Conservation (phyloP, 441 rosid genomes). For the Gossypium schwendimanii region DNA sequence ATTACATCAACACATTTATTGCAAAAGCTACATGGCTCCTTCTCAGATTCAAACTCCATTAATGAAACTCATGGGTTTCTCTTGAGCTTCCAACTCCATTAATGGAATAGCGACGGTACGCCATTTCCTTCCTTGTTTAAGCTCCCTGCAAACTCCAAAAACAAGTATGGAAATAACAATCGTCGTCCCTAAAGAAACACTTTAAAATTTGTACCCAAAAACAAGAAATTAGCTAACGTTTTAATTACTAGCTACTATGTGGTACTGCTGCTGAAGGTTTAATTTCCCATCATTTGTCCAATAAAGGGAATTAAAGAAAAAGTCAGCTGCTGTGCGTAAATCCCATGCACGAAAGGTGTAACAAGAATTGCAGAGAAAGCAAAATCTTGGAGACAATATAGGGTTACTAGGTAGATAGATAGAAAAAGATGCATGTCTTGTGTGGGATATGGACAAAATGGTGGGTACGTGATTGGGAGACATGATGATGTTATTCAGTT, state of each 20-base stretch:
- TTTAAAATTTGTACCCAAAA: neutral
- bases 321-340: neutral
- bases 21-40: neutral
- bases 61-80: slow-evolving; percentile 45
- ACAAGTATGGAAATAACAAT: slow-evolving; percentile 46
- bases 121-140: slow-evolving; percentile 50
- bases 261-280: neutral
- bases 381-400: neutral
- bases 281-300: neutral
- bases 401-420: too few species aligned
- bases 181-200: neutral
- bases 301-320: neutral
- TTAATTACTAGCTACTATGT: neutral
- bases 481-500: slow-evolving; percentile 30
- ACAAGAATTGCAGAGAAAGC: slow-evolving; percentile 8
- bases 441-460: neutral
- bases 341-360: neutral
- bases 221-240: neutral
- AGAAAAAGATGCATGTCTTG: neutral
- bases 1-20: slow-evolving; percentile 6
- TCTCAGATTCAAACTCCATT: slow-evolving; percentile 5
- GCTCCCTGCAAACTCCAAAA: slow-evolving; percentile 20
- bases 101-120: neutral
- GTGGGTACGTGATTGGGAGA: neutral
- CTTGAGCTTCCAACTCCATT: slow-evolving; percentile 21